A percentile compares a stretch with the other conserved stretches of the same genome.
Evolutionary conservation across 352 stramenopile genomes (phyloP).

Genomic region (Globisporangium radiosum): DNA sequence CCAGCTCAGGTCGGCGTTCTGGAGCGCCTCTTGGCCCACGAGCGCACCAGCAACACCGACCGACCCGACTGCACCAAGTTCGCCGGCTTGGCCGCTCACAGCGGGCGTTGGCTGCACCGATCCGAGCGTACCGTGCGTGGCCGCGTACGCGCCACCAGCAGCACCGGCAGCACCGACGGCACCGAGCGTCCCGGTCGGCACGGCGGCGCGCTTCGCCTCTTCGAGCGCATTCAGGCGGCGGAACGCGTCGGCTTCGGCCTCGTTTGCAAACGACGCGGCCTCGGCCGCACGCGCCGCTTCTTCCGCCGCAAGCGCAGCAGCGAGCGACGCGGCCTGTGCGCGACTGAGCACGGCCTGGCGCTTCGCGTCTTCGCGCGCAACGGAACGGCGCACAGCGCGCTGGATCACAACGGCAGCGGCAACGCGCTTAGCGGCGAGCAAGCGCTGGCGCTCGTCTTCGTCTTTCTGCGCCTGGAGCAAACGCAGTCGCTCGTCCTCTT

Average conservation of each 20-base stretch:
- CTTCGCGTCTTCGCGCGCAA: conserved; percentile 65
- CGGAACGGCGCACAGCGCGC: conserved; percentile 53
- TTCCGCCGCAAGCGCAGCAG: conserved; percentile 65
- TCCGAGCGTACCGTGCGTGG: conserved; percentile 48
- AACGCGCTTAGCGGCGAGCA: conserved; percentile 44
- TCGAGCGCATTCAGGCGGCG: conserved; percentile 62
- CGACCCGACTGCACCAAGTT: conserved; percentile 71
- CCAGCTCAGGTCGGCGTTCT: conserved; percentile 83
- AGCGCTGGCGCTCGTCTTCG: conserved; percentile 55
- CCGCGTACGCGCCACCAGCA: conserved; percentile 45
- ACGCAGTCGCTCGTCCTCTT: conserved; percentile 67
- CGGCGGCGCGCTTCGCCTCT: conserved; percentile 42
- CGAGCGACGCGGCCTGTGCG: conserved; percentile 64
- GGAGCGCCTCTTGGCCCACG: conserved; percentile 72
- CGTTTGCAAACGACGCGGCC: conserved; percentile 55
- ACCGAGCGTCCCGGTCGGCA: conserved; percentile 39
- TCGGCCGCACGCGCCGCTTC: conserved; percentile 72
- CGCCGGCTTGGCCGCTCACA: conserved; percentile 58
- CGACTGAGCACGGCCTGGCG: conserved; percentile 56
- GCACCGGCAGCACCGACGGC: conserved; percentile 51
- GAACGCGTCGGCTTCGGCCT: conserved; percentile 72
- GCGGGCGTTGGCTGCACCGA: conserved; percentile 63
- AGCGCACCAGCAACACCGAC: conserved; percentile 67
- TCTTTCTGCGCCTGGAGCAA: conserved; percentile 52
- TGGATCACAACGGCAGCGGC: conserved; percentile 63